These are phyloP conservation scores for Ochromonas danica DNA, from an alignment of 108 stramenopile genomes.

Conservation along the genomic window DNA sequence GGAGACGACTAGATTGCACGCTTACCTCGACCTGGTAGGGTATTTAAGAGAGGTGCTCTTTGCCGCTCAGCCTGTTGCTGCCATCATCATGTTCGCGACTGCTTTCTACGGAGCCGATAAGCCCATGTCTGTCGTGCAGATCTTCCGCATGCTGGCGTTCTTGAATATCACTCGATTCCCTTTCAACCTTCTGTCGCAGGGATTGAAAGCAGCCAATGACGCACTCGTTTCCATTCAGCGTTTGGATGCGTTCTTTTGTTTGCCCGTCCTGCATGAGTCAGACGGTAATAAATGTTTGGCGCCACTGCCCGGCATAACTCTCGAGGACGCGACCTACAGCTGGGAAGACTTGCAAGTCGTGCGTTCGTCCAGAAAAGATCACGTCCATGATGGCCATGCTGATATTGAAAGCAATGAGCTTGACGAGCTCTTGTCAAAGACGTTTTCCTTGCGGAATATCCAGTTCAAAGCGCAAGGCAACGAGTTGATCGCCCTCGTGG, in stretches of 20 bases:
- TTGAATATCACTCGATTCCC: slow-evolving; percentile 37
- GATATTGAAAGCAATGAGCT: not conserved
- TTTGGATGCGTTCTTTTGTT: not conserved
- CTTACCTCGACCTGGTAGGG: not conserved
- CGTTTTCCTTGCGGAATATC: not conserved
- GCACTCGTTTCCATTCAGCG: not conserved
- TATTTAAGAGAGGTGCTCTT: slow-evolving; percentile 10
- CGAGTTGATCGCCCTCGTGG: slow-evolving; percentile 26
- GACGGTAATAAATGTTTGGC: not conserved
- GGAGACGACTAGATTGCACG: not conserved
- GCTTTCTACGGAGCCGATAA: not conserved
- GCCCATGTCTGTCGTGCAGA: not conserved
- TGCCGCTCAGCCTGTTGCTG: slow-evolving; percentile 9
- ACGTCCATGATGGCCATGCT: not conserved
- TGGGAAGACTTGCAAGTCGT: not conserved
- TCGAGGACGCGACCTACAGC: not conserved
- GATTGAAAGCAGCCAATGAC: slow-evolving; percentile 7
- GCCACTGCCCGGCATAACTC: not conserved
- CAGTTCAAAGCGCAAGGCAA: not conserved
- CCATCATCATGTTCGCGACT: slow-evolving; percentile 3
- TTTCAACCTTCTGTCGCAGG: slow-evolving; percentile 22
- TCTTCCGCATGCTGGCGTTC: slow-evolving; percentile 9
- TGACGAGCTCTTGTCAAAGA: not conserved
- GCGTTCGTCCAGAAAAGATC: not conserved
- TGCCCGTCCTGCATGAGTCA: not conserved